Evolutionary conservation across 2,329 filamentous ascomycete genomes (phyloP), one percentile per base, ranked within the genome.

Genomic region (Tolypocladium ovalisporum): DNA sequence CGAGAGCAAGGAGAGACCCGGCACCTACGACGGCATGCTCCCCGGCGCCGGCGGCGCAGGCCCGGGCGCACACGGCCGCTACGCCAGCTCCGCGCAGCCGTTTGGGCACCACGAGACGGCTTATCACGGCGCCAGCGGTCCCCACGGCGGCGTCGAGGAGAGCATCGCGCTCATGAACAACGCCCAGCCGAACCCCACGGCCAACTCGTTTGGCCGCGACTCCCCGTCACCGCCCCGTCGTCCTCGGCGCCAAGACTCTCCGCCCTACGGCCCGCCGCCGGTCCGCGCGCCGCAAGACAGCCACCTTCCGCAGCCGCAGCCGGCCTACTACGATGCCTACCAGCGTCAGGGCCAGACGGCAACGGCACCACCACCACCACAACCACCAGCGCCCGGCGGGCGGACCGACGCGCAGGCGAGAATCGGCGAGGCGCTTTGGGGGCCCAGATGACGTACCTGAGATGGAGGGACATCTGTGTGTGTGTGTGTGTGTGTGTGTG

Each of bases 81-180:
- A 74, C 35, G 72, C 72, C 4, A 27, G 52, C 42, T 56, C 60
- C 55, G 60, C 57, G 55, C 58, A 55, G 27, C 63, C 69, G 70
- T 56, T 39, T 68, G 73, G 47, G 42, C 69, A 73, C 49, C 63
- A 75, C 44, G 73, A 71, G 22, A 75, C 74, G 58, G 71, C 72
- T 2, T 66, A 64, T 35, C 64, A 75, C 59, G 75, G 74, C 60
- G 70, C 73, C 52, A 67, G 69, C 47, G 70, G 35, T 13, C n/a
- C 10, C 13, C 29, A 36, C 22, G 29, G 22, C 34, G 40, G 39
- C 32, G 9, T 27, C 32, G 73, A 75, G 24, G 74, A 80, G 65
- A 74, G 70, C 37, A 71, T 69, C 4, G 76, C 76, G 2, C 70
- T 80, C 36, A 75, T 79, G 57, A 72, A 73, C 1, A 56, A 71